phyloP scores from a whole-genome alignment of 2,329 filamentous ascomycete genomes.

The Pyrenochaeta sp. region DNA sequence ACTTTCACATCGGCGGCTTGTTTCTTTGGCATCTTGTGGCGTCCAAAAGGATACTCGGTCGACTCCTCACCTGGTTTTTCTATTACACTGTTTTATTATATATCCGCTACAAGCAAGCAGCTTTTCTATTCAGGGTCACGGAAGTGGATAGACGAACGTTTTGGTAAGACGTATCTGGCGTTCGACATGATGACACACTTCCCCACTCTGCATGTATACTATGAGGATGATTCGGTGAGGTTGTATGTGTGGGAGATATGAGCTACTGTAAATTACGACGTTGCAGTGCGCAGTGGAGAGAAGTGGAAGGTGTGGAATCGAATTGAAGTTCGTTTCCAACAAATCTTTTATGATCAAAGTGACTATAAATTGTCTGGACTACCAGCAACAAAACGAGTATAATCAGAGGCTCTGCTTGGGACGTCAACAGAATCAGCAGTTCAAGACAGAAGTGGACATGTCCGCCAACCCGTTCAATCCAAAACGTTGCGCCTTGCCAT shows the following conservation, averaged over 20 bases:
- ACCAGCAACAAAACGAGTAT: no score
- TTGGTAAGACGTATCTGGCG: constrained; percentile 9
- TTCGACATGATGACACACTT: constrained; percentile 31
- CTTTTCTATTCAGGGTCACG: constrained; percentile 8
- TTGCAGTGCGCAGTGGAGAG: neutral
- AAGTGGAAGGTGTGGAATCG: neutral
- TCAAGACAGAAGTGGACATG: no score
- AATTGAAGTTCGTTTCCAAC: no score
- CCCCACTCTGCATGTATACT: constrained; percentile 40
- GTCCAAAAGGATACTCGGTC: constrained; percentile 35
- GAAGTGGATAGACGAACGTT: constrained; percentile 26
- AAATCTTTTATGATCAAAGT: no score
- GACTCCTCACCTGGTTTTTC: neutral
- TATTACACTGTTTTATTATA: constrained; percentile 16
- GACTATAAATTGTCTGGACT: no score
- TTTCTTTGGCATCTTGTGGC: constrained; percentile 40
- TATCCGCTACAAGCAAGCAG: constrained; percentile 1
- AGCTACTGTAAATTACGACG: constrained; percentile 9
- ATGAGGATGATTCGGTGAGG: constrained; percentile 13
- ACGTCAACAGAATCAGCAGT: no score
- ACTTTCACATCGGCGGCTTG: constrained; percentile 21
- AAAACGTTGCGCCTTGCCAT: no score
- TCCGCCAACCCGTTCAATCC: no score
- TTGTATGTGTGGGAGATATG: constrained; percentile 3
- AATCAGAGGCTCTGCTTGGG: no score